Percentiles rank a stretch among this genome's conserved stretches.
phyloP scores from a whole-genome alignment of 2,329 filamentous ascomycete genomes.

The Fusarium abutilonis region DNA sequence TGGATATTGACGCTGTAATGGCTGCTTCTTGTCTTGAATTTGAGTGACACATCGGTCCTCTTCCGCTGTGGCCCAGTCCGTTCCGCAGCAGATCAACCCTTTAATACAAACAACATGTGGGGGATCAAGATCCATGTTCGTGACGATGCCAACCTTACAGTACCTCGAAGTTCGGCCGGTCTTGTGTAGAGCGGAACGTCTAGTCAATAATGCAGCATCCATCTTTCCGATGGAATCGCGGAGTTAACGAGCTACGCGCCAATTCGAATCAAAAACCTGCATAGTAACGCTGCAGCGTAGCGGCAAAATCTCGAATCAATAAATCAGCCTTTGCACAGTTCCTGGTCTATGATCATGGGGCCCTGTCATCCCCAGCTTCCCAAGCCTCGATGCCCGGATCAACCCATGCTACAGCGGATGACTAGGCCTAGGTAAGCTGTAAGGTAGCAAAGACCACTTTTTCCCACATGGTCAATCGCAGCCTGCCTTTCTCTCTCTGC shows the following conservation, averaged over 20 bases:
- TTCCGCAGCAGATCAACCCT: slow-evolving; percentile 22
- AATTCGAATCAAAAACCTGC: not conserved
- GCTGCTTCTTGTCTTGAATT: not conserved
- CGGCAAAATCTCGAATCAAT: slow-evolving; percentile 10
- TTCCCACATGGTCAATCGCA: slow-evolving; percentile 40
- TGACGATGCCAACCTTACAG: slow-evolving; percentile 28
- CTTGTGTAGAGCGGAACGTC: no score
- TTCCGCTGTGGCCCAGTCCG: slow-evolving; percentile 12
- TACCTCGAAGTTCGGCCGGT: no score
- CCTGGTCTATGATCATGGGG: not conserved
- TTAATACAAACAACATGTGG: slow-evolving; percentile 31
- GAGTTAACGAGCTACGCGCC: slow-evolving; percentile 12
- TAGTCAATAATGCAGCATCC: no score
- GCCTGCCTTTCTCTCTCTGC: not conserved
- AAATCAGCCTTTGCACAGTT: not conserved
- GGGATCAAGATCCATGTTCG: slow-evolving; percentile 32
- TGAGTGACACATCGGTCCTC: slow-evolving; percentile 2
- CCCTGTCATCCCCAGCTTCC: slow-evolving; percentile 12
- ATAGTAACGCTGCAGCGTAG: not conserved
- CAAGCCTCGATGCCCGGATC: not conserved
- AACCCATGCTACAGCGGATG: slow-evolving; percentile 9
- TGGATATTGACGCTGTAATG: not conserved
- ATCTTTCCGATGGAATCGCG: not conserved
- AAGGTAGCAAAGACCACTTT: not conserved
- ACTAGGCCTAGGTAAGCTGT: not conserved